Base-by-base conservation (phyloP, 768 basidiomycete genomes). In the Lactarius indigo region DNA sequence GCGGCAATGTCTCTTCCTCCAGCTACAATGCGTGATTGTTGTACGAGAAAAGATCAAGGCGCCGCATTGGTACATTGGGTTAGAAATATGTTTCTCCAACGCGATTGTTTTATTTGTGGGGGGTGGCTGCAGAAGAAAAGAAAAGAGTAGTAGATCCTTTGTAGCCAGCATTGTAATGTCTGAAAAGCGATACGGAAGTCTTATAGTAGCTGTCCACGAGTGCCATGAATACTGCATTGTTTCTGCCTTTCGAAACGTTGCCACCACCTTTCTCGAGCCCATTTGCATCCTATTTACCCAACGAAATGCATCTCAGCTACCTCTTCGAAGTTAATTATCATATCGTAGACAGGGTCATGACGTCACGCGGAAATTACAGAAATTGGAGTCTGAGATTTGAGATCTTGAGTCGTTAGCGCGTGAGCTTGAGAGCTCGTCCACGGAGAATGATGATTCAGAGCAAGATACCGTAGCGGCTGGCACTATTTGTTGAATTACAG, bases 1-100 rank as follows among this genome's bases (percentile, higher is more conserved):
- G 96, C 59, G 96, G 96, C 71, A 94, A 89, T 72, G 94, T 96
- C 64, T 94, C 96, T 63, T 90, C 95, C 44, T 89, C 86, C 68
- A 87, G 90, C 60, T 98, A 98, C 85, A 79, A 79, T 71, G 89
- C 86, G 68, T 89, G 81, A 79, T 68, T 37, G 7, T 60, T n/a
- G 20, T 20, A 28, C 28, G 30, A 23, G n/a, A 33, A 37, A 55
- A 60, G 56, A 59, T 28, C 6, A 56, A 26, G 31, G 52, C 42
- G 3, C 9, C 28, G 30, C 12, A 57, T 56, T 12, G 52, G 42
- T 20, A 35, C 18, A 9, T 55, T 69, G 35, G 23, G 31, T 68
- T 56, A 59, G 50, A 26, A 37, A 30, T 44, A 59, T 57, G 52
- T 56, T 63, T 20, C 35, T 33, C 54, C 20, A 9, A 52, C 26